A percentile compares a stretch with the other conserved stretches of the same genome.
Evolutionary conservation across 768 basidiomycete genomes (phyloP).

Genomic region (Mrakia blollopis): DNA sequence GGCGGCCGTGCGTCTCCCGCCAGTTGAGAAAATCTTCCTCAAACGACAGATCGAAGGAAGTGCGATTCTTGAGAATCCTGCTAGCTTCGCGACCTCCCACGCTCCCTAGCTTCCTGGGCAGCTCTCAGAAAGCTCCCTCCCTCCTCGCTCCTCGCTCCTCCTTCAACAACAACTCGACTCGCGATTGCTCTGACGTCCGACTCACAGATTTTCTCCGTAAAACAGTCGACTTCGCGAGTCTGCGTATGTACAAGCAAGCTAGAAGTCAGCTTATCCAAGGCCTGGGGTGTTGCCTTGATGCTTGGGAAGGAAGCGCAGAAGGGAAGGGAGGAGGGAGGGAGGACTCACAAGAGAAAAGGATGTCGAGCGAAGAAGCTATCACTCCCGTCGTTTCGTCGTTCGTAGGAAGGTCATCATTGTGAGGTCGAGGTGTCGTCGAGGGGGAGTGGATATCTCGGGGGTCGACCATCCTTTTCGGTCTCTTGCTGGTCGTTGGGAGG

Average conservation of each 20-base stretch:
- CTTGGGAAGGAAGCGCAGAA: background rate
- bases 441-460: slow-evolving; percentile 1
- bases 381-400: background rate
- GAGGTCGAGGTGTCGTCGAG: background rate
- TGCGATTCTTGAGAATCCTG: no score
- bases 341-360: slow-evolving; percentile 20
- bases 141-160: no score
- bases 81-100: no score
- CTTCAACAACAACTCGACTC: background rate
- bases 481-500: background rate
- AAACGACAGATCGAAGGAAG: no score
- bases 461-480: background rate
- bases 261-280: no score
- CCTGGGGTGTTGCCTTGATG: background rate
- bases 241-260: background rate
- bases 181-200: background rate
- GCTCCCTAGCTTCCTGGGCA: no score
- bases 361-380: slow-evolving; percentile 12
- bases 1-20: background rate
- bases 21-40: no score
- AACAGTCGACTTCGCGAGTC: slow-evolving; percentile 20
- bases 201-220: slow-evolving; percentile 23
- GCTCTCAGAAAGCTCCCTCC: no score
- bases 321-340: background rate
- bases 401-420: background rate